These are phyloP conservation scores for Crucihimalaya himalaica DNA, from an alignment of 345 rosid genomes.

Conservation along the genomic window DNA sequence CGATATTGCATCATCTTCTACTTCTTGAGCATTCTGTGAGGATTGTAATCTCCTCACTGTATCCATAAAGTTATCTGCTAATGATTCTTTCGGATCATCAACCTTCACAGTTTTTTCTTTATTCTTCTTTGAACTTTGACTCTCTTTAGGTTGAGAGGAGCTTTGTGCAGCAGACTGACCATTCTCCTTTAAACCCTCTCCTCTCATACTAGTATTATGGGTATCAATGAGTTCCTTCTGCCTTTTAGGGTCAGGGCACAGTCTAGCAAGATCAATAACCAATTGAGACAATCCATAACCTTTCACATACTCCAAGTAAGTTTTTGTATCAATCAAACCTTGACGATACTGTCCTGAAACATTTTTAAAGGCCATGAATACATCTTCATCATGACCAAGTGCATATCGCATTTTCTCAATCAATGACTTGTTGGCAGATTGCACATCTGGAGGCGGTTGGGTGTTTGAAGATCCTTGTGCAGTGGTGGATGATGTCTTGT, in stretches of 20 bases:
- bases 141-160: conserved; percentile 33
- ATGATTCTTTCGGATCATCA: conserved; percentile 42
- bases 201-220: conserved; percentile 52
- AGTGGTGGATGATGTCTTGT: conserved; percentile 40
- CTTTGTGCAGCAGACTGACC: conserved; percentile 25
- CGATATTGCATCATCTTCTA: conserved; percentile 38
- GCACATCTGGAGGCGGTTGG: conserved; percentile 54
- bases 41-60: conserved; percentile 62
- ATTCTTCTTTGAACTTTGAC: conserved; percentile 38
- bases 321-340: conserved; percentile 62
- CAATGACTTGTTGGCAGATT: conserved; percentile 76
- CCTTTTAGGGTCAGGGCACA: conserved; percentile 78
- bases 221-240: conserved; percentile 81
- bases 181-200: conserved; percentile 39
- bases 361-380: conserved; percentile 65
- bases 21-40: conserved; percentile 45
- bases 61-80: conserved; percentile 64
- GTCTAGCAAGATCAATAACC: conserved; percentile 77
- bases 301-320: conserved; percentile 65
- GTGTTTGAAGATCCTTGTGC: conserved; percentile 25
- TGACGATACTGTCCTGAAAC: conserved; percentile 80
- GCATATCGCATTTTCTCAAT: conserved; percentile 80
- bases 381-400: conserved; percentile 67
- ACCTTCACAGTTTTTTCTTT: conserved; percentile 55
- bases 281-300: conserved; percentile 77